These are phyloP conservation scores for Phaeophleospora eucalypticola DNA, from an alignment of 2,329 filamentous ascomycete species.

Conservation along the genomic window DNA sequence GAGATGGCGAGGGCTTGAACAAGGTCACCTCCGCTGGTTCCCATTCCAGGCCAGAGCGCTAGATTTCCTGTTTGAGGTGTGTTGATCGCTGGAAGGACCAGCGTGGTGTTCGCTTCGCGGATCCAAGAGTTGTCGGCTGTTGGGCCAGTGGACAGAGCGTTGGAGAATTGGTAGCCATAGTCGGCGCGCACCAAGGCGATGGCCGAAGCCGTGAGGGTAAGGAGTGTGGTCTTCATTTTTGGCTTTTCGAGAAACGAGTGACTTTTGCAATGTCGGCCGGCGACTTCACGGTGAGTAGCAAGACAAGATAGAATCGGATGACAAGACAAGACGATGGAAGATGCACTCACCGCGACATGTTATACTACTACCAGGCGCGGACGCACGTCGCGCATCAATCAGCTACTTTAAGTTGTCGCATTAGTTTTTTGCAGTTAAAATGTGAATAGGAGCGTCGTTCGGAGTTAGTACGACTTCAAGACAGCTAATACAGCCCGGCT, in stretches of 20 bases:
- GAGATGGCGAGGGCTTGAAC: slow-evolving; percentile 44
- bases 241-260: background rate
- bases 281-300: too few relatives aligned
- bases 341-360: background rate
- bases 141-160: slow-evolving; percentile 43
- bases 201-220: background rate
- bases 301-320: too few relatives aligned
- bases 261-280: background rate
- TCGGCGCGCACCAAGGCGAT: background rate
- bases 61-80: slow-evolving; percentile 36
- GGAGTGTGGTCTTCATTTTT: background rate
- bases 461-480: too few relatives aligned
- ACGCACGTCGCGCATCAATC: too few relatives aligned
- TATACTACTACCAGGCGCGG: background rate
- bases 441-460: too few relatives aligned
- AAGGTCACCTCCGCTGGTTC: slow-evolving; percentile 45
- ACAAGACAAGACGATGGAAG: background rate
- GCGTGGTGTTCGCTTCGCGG: slow-evolving; percentile 42
- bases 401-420: too few relatives aligned
- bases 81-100: slow-evolving; percentile 40
- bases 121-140: slow-evolving; percentile 41
- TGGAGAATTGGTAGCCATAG: slow-evolving; percentile 16
- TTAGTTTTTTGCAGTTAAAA: too few relatives aligned
- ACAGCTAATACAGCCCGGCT: too few relatives aligned
- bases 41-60: slow-evolving; percentile 49